A percentile compares a stretch with the other conserved stretches of the same genome.
phyloP scores from a whole-genome alignment of 139 green algal species.

The Closterium sp. region DNA sequence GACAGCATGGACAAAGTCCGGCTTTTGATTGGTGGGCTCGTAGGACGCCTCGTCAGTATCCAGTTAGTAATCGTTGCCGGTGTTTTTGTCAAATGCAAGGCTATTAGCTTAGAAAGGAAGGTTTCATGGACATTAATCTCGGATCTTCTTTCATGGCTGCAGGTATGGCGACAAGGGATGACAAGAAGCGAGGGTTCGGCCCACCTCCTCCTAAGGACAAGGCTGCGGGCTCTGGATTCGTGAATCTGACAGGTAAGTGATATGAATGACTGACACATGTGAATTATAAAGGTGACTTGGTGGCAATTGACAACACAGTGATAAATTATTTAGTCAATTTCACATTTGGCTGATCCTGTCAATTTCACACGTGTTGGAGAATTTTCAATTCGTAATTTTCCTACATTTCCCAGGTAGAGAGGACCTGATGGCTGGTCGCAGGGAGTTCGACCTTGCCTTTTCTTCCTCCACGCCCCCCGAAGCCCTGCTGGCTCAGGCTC shows the following conservation, averaged over 20 bases:
- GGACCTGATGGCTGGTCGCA: background rate
- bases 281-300: background rate
- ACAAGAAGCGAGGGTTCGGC: background rate
- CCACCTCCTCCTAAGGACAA: background rate
- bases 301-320: too few relatives aligned
- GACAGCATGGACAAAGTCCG: background rate
- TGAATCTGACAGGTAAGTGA: background rate
- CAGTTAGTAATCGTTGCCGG: too few relatives aligned
- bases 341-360: too few relatives aligned
- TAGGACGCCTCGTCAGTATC: background rate
- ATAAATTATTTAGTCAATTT: too few relatives aligned
- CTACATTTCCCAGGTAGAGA: background rate
- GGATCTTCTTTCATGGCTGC: background rate
- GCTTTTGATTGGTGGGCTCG: background rate
- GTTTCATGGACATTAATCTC: background rate
- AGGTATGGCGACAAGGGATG: background rate
- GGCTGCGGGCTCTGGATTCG: background rate
- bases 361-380: too few relatives aligned
- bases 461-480: background rate
- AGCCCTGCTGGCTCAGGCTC: background rate
- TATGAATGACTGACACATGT: background rate
- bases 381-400: too few relatives aligned
- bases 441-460: background rate
- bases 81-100: too few relatives aligned
- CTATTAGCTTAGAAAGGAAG: too few relatives aligned